Evolutionary conservation across 2,329 filamentous ascomycete genomes (phyloP).

Genomic region (Apiospora sp.): DNA sequence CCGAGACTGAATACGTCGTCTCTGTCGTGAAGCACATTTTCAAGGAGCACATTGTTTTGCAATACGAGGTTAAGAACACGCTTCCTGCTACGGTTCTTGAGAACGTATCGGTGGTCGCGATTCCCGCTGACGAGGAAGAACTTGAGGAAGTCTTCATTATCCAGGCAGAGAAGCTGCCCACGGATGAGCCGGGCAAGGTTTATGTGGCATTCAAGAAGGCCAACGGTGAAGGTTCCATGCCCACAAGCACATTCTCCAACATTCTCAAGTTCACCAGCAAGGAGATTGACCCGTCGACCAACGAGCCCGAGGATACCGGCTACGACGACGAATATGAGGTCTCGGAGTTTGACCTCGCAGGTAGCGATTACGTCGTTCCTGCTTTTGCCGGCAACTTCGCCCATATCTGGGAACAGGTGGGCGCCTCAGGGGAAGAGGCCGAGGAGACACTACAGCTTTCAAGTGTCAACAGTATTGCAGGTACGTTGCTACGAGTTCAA

Average conservation of each 20-base stretch:
- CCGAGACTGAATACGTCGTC: slow-evolving; percentile 97
- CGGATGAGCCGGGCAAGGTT: slow-evolving; percentile 89
- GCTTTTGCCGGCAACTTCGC: slow-evolving; percentile 95
- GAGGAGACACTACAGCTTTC: slow-evolving; percentile 90
- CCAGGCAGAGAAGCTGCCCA: slow-evolving; percentile 80
- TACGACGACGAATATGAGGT: slow-evolving; percentile 99
- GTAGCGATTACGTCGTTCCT: slow-evolving; percentile 93
- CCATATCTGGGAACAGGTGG: slow-evolving; percentile 93
- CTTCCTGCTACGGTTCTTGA: slow-evolving; percentile 89
- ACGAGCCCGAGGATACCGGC: slow-evolving; percentile 87
- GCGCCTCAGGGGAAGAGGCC: slow-evolving; percentile 86
- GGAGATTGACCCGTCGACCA: slow-evolving; percentile 95
- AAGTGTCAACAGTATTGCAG: slow-evolving; percentile 89
- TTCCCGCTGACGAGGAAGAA: slow-evolving; percentile 82
- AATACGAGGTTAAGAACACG: slow-evolving; percentile 98
- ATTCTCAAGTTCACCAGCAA: slow-evolving; percentile 96
- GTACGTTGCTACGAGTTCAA: slow-evolving; percentile 59
- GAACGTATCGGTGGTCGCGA: slow-evolving; percentile 84
- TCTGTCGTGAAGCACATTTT: slow-evolving; percentile 95
- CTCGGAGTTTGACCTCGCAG: slow-evolving; percentile 88
- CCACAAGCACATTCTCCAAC: slow-evolving; percentile 86
- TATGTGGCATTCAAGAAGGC: slow-evolving; percentile 94
- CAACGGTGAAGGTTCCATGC: slow-evolving; percentile 77
- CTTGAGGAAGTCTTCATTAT: slow-evolving; percentile 94
- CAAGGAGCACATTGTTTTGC: slow-evolving; percentile 94